Base-by-base conservation (phyloP, 2,329 filamentous ascomycete species). In the Talaromyces sp. region DNA sequence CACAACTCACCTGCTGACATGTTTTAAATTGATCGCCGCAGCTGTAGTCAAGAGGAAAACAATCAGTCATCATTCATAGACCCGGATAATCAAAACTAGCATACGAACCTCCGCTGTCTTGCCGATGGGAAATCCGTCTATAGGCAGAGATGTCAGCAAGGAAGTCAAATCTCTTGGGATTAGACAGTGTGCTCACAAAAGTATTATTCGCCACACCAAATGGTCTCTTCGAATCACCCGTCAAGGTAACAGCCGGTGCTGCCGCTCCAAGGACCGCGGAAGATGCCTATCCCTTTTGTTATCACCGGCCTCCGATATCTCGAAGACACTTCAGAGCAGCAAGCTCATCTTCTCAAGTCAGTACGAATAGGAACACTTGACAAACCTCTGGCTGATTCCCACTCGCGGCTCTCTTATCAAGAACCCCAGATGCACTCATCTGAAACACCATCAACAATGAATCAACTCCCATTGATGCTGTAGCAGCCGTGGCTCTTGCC, bases 121-220 rank as follows among this genome's bases (percentile, higher is more conserved):
- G 64, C 64, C 10, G 61, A 63, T 19, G 45, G 31, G 50, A 63
- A 63, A 52, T 63, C 60, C 22, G 64, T 48, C 65, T 66, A 31
- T 22, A 45, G 10, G 7, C n/a, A 6, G 7, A 25, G 41, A 31
- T 3, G 43, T 57, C 36, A 57, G 25, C 8, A 17, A 36, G 13
- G 2, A 3, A 1, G n/a, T 21, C 19, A 5, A 43, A 35, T 2
- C 3, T 25, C 10, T 21, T 35, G 25, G n/a, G 7, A 15, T 1
- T 28, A 36, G 39, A 7, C 5, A 36, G 13, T 21, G 15, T 28
- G 56, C 61, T 46, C 48, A 67, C 64, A 58, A 67, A 67, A 9
- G 63, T 64, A 57, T 66, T 56, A n/a, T 65, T 65, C 15, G 63
- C 57, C 22, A 67, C 65, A 4, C 54, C 59, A 57, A 58, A 67